Evolutionary conservation across 768 basidiomycete genomes (phyloP).

Genomic region (Rhodotorula taiwanensis): DNA sequence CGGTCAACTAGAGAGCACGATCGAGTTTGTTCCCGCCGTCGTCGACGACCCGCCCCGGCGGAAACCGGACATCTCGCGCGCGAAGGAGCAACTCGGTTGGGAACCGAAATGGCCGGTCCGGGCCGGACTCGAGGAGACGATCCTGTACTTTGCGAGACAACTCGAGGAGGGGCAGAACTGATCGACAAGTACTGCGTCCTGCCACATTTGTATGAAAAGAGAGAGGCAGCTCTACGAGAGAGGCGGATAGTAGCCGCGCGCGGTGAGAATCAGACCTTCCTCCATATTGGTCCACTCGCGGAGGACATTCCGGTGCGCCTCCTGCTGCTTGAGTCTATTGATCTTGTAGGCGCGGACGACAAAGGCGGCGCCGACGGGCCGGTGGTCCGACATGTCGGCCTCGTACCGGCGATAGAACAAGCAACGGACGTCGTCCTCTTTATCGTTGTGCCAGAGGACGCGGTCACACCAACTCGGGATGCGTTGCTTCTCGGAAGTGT

Average conservation of each 20-base stretch:
- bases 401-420: slow-evolving; percentile 10
- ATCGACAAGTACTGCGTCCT: no score
- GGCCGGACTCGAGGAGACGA: slow-evolving; percentile 93
- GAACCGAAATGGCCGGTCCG: slow-evolving; percentile 86
- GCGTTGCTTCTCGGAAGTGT: slow-evolving; percentile 78
- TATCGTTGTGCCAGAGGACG: slow-evolving; percentile 60
- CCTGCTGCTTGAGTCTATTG: slow-evolving; percentile 53
- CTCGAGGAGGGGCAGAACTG: slow-evolving; percentile 15
- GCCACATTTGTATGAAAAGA: no score
- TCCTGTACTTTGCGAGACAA: slow-evolving; percentile 73
- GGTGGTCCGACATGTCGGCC: slow-evolving; percentile 29
- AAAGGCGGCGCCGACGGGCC: slow-evolving; percentile 49
- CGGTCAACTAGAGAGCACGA: slow-evolving; percentile 44
- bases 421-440: slow-evolving; percentile 3
- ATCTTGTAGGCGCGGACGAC: slow-evolving; percentile 59
- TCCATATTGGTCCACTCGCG: slow-evolving; percentile 46
- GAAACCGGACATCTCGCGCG: slow-evolving; percentile 84
- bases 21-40: slow-evolving; percentile 73
- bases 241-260: slow-evolving; percentile 32
- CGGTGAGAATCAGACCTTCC: slow-evolving; percentile 41
- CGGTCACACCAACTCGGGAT: slow-evolving; percentile 96
- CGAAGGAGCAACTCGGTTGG: slow-evolving; percentile 77
- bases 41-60: slow-evolving; percentile 92
- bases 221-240: no score
- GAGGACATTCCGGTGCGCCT: slow-evolving; percentile 55